These are phyloP conservation scores for Solanum raphanifolium DNA, from an alignment of 257 asterid genomes.

Conservation along the genomic window DNA sequence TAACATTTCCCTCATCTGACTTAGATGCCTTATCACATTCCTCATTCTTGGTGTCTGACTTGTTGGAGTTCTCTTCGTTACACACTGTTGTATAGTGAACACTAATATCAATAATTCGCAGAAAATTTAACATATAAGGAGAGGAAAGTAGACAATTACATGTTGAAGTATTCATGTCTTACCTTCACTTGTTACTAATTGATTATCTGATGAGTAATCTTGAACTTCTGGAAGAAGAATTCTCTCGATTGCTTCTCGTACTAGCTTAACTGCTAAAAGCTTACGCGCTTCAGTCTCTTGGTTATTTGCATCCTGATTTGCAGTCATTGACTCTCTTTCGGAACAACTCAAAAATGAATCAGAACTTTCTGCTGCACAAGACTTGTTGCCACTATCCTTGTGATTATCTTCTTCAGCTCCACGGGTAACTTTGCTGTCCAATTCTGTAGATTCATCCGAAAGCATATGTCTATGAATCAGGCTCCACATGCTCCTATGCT, in stretches of 20 bases:
- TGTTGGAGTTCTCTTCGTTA: background rate
- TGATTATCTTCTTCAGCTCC: conserved; percentile 5
- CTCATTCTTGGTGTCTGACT: background rate
- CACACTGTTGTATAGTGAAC: background rate
- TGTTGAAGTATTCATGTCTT: conserved; percentile 8
- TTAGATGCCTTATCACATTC: background rate
- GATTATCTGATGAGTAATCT: conserved; percentile 63
- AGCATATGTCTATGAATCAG: conserved; percentile 24
- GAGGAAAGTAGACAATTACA: background rate
- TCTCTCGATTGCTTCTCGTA: conserved; percentile 86
- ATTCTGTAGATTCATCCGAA: conserved; percentile 10
- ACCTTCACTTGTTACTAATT: conserved; percentile 38
- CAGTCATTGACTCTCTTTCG: conserved; percentile 13
- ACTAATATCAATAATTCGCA: background rate
- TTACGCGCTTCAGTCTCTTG: conserved; percentile 52
- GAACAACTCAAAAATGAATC: conserved; percentile 1
- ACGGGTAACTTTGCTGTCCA: background rate
- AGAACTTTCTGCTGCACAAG: conserved; percentile 6
- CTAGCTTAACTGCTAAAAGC: conserved; percentile 66
- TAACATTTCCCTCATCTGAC: background rate
- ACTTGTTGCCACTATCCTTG: conserved; percentile 6
- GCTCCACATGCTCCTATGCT: conserved; percentile 29
- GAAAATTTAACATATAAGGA: background rate
- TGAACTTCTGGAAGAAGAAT: conserved; percentile 89
- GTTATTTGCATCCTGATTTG: conserved; percentile 16